Conservation (phyloP, 1,284 basidiomycete species). For the Coniferiporia sulphurascens region DNA sequence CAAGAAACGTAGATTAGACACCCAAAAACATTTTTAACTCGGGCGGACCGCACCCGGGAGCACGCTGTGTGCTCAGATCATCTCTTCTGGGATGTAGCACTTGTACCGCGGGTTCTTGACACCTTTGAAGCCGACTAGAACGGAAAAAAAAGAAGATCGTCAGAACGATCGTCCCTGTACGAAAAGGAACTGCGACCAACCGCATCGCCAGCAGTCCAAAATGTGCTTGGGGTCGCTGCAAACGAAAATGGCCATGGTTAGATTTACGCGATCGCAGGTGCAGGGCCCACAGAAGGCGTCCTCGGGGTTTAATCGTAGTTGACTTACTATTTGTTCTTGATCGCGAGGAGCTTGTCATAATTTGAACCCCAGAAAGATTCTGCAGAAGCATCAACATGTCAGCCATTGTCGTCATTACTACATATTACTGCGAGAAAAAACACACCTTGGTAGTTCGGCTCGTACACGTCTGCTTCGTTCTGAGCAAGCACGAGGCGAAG, state of each 20-base stretch:
- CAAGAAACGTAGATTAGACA: too few species aligned
- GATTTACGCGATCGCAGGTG: too few species aligned
- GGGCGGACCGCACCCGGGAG: too few species aligned
- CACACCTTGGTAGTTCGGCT: neutral
- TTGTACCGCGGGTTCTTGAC: neutral
- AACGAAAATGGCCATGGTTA: too few species aligned
- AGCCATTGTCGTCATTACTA: neutral
- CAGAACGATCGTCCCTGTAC: neutral
- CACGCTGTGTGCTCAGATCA: neutral
- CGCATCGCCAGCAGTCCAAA: constrained; percentile 10
- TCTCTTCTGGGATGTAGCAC: neutral
- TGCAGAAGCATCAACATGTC: neutral
- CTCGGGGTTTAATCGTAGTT: too few species aligned
- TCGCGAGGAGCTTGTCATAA: neutral
- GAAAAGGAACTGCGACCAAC: neutral
- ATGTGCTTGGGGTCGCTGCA: constrained; percentile 2
- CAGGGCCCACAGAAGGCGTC: too few species aligned
- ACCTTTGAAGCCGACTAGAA: neutral
- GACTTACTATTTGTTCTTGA: constrained; percentile 6
- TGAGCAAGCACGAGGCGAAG: neutral
- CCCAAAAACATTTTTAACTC: too few species aligned
- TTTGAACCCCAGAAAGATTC: constrained; percentile 5
- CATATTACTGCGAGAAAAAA: neutral
- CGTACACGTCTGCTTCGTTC: constrained; percentile 9
- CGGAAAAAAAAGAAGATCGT: neutral